Percentiles rank a stretch among this genome's conserved stretches.
phyloP scores from a whole-genome alignment of 2,329 filamentous ascomycete species.

The Cordyceps tenuipes region DNA sequence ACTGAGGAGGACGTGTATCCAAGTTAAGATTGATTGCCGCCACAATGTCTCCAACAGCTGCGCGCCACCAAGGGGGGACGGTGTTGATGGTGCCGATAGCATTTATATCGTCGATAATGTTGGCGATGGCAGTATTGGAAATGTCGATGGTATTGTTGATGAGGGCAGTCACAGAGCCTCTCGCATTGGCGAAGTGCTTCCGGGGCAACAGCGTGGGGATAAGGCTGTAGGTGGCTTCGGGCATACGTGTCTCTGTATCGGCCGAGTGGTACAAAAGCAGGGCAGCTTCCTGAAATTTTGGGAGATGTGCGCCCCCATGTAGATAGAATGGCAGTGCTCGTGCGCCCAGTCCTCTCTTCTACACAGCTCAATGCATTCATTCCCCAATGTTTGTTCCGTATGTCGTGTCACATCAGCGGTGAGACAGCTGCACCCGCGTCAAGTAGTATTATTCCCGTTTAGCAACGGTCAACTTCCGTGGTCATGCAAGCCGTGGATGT shows the following conservation, averaged over 20 bases:
- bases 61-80: not conserved
- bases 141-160: no score
- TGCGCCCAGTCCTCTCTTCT: not conserved
- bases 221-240: not conserved
- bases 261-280: not conserved
- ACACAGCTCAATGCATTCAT: no score
- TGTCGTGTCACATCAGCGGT: not conserved
- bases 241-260: not conserved
- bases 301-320: not conserved
- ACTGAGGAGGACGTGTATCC: no score
- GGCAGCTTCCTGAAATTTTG: not conserved
- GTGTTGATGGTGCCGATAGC: no score
- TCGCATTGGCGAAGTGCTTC: no score
- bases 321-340: not conserved
- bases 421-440: not conserved
- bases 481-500: not conserved
- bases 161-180: no score
- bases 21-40: not conserved
- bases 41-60: not conserved
- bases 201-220: not conserved
- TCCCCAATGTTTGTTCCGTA: not conserved
- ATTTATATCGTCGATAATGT: no score
- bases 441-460: not conserved
- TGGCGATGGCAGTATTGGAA: no score
- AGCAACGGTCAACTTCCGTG: constrained; percentile 9